Evolutionary conservation across 2,329 filamentous ascomycete genomes (phyloP).

Genomic region (Fusarium albidum): DNA sequence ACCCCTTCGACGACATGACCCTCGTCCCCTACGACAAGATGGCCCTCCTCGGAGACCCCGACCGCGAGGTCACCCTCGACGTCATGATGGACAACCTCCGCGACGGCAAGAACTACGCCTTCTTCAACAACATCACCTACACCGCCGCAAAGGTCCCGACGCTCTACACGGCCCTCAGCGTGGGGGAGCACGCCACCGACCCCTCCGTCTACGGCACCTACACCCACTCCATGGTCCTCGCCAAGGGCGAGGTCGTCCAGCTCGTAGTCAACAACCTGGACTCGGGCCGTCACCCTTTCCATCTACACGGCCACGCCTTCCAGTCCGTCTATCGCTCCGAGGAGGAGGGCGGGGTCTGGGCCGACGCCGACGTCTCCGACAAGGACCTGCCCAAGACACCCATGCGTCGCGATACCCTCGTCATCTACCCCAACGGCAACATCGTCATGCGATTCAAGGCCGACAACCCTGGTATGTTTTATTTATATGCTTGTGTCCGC

Average conservation of each 20-base stretch:
- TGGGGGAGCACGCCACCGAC: slow-evolving; percentile 66
- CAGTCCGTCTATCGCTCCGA: slow-evolving; percentile 70
- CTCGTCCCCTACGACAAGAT: slow-evolving; percentile 75
- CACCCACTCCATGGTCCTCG: slow-evolving; percentile 73
- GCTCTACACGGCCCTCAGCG: slow-evolving; percentile 77
- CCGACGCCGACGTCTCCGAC: slow-evolving; percentile 47
- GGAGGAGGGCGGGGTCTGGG: slow-evolving; percentile 66
- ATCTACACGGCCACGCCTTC: slow-evolving; percentile 81
- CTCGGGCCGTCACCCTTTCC: slow-evolving; percentile 76
- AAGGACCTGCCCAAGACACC: slow-evolving; percentile 63
- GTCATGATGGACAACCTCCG: slow-evolving; percentile 69
- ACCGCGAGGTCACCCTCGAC: slow-evolving; percentile 69
- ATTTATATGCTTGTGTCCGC: fast-evolving
- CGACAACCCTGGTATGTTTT: slow-evolving; percentile 66
- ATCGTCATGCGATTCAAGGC: slow-evolving; percentile 73
- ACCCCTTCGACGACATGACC: slow-evolving; percentile 77
- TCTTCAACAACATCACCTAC: slow-evolving; percentile 83
- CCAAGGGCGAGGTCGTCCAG: slow-evolving; percentile 72
- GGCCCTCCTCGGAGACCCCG: slow-evolving; percentile 67
- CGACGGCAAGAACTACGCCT: slow-evolving; percentile 68
- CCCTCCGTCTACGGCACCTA: slow-evolving; percentile 70
- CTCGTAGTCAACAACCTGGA: slow-evolving; percentile 81
- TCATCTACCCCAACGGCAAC: slow-evolving; percentile 72
- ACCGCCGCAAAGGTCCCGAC: slow-evolving; percentile 77
- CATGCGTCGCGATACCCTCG: slow-evolving; percentile 74